Base-by-base conservation (phyloP, 805 yeast genomes). In the Cyberlindnera suaveolens region DNA sequence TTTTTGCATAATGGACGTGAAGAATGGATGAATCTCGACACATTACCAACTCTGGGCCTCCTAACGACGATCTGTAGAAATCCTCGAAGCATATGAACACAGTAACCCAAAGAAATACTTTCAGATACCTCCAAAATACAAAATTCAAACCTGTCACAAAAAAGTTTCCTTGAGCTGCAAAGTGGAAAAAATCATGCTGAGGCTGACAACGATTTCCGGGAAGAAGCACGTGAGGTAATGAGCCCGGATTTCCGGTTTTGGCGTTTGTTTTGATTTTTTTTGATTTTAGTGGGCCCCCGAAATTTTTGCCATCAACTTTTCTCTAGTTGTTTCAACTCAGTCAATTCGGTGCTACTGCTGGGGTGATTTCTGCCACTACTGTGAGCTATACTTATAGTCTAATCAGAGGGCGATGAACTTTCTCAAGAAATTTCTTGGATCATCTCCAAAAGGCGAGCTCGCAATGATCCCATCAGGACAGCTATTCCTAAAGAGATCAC, bases 381-480 rank as follows among this genome's bases (percentile, higher is more conserved):
- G 33, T 31, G 33, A 31, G 33, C 16, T 31, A 14, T 10, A 31
- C 33, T 3, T 14, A 31, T 31, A 15, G 16, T 31, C 16, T n/a
- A 14, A 31, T 3, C 33, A 11, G 17, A 14, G 5, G 16, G 16
- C 15, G 15, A 2, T 86, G 96, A 87, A 86, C 61, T 78, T 87
- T 46, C 64, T 86, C 31, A 77, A 79, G 57, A 78, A 78, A 58
- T 72, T 85, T 48, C 72, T 82, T 51, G 79, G 77, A 3, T 65
- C 75, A 14, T 67, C 73, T 26, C 66, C 80, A 10, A 72, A 74
- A 31, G 82, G 81, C 54, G 83, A 80, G 45, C 63, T 87, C 29
- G 77, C 80, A 9, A 71, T 75, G 54, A 71, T 93, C 39, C 87
- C 96, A 2, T 74, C 83, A 0, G 98, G 97, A 3, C 82, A 81